These are phyloP conservation scores for Eragrostis curvula DNA, from an alignment of 176 grass and related monocot genomes.

Conservation along the genomic window DNA sequence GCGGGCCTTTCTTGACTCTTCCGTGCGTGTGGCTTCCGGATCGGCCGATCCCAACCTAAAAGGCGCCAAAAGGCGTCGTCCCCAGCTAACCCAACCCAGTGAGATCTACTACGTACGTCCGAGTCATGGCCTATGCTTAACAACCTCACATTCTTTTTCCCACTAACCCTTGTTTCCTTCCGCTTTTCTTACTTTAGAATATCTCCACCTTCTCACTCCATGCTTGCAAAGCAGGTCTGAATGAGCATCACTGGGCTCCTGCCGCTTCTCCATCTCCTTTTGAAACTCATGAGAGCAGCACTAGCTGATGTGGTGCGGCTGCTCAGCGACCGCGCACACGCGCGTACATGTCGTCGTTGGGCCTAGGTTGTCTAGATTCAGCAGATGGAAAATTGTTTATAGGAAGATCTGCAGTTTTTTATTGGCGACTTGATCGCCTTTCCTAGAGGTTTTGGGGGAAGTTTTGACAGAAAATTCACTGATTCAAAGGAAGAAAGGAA, in stretches of 20 bases:
- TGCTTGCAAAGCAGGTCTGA: constrained; percentile 31
- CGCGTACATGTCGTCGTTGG: not conserved
- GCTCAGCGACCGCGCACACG: constrained; percentile 5
- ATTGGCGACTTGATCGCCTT: not conserved
- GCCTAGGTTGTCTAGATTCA: not conserved
- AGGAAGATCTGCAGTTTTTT: not conserved
- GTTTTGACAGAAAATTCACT: not conserved
- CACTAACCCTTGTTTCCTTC: constrained; percentile 42
- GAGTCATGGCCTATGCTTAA: not conserved
- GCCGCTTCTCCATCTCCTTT: not conserved
- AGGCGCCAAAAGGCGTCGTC: constrained; percentile 35
- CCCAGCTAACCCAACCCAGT: constrained; percentile 11
- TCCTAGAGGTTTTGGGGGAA: not conserved
- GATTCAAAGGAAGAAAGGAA: too few species aligned
- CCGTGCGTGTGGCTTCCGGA: not conserved
- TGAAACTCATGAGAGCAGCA: constrained; percentile 34
- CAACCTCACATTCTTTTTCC: constrained; percentile 40
- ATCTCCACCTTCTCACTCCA: not conserved
- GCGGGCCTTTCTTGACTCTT: constrained; percentile 19
- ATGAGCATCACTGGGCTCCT: not conserved
- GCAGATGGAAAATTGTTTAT: not conserved
- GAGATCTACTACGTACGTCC: not conserved
- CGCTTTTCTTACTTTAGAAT: constrained; percentile 43
- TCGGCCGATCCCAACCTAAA: constrained; percentile 32
- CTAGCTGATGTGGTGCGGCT: constrained; percentile 1